Conservation (phyloP, 306 rosid genomes). For the Delonix regia region DNA sequence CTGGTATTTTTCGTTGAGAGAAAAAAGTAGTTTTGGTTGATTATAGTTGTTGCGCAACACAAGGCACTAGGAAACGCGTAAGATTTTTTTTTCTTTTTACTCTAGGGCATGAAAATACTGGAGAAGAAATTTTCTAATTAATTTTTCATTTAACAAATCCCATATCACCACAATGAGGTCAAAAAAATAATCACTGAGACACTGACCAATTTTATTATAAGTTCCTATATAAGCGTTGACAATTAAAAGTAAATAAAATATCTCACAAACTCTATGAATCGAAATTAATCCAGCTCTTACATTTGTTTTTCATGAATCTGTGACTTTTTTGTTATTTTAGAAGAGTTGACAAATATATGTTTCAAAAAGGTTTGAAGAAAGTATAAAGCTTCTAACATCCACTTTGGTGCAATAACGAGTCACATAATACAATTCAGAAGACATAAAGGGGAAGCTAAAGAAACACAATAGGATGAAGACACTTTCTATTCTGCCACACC, state of each 20-base stretch:
- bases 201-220: background rate
- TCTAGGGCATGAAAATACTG: background rate
- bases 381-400: constrained; percentile 19
- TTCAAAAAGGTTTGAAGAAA: constrained; percentile 14
- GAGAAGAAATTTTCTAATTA: background rate
- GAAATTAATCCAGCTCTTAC: background rate
- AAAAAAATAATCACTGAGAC: background rate
- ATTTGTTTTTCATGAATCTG: background rate
- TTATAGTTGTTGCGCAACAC: background rate
- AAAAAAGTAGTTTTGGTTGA: background rate
- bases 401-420: constrained; percentile 26
- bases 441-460: constrained; percentile 14
- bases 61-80: background rate
- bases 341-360: constrained; percentile 16
- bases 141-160: background rate
- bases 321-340: background rate
- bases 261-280: background rate
- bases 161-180: background rate
- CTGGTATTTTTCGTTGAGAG: background rate
- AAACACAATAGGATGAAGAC: constrained; percentile 14
- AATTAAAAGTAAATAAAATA: background rate
- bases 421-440: background rate
- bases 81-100: background rate
- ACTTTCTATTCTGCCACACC: background rate
- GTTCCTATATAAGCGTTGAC: background rate